Evolutionary conservation across 306 rosid genomes (phyloP).

Genomic region (Lotus japonicus): DNA sequence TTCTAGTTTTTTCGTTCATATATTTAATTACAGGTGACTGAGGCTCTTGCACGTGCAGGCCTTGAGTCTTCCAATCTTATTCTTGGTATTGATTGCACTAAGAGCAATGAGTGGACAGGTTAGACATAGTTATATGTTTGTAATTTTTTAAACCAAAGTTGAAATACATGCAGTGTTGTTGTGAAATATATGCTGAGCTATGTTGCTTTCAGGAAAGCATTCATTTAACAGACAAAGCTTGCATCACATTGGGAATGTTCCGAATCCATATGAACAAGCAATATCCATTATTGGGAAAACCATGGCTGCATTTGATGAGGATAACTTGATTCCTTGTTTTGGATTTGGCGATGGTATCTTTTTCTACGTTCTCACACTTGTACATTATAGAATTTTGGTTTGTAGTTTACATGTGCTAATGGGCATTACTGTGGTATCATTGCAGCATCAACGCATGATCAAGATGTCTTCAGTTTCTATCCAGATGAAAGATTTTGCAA

Average conservation of each 20-base stretch:
- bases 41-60: conserved; percentile 89
- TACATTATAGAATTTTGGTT: not conserved
- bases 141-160: not conserved
- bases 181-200: conserved; percentile 34
- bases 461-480: conserved; percentile 80
- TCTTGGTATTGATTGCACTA: conserved; percentile 89
- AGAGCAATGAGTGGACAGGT: conserved; percentile 99
- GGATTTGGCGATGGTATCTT: conserved; percentile 92
- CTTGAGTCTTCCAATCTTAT: conserved; percentile 96
- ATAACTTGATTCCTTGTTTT: conserved; percentile 88
- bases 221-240: conserved; percentile 67
- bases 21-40: conserved; percentile 61
- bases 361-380: conserved; percentile 6
- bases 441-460: conserved; percentile 90
- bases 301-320: conserved; percentile 82
- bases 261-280: conserved; percentile 90
- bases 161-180: not conserved
- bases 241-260: conserved; percentile 70
- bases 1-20: not conserved
- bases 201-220: conserved; percentile 45
- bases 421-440: conserved; percentile 18
- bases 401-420: conserved; percentile 13
- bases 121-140: not conserved
- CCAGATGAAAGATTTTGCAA: conserved; percentile 69
- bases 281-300: conserved; percentile 92